Evolutionary conservation across 306 rosid species (phyloP).

Genomic region (Glycine latifolia): DNA sequence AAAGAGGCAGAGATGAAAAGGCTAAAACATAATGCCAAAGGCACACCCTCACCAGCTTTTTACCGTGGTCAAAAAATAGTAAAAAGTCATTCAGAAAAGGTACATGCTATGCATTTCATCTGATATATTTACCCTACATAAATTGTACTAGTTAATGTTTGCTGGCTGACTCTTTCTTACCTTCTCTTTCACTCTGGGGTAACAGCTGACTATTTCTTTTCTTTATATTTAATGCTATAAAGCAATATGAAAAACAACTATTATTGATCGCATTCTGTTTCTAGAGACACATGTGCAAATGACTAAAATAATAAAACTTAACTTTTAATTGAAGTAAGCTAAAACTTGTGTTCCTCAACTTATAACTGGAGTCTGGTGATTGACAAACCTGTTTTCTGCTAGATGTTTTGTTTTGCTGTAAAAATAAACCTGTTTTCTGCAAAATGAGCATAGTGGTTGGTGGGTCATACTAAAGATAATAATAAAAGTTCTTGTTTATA

Average conservation of each 20-base stretch:
- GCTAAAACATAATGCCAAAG: conserved; percentile 61
- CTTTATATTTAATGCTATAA: conserved; percentile 24
- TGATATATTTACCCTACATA: conserved; percentile 6
- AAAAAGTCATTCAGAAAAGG: conserved; percentile 64
- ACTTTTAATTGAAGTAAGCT: conserved; percentile 32
- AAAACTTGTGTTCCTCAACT: conserved; percentile 43
- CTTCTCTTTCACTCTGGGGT: neutral
- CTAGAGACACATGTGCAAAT: conserved; percentile 25
- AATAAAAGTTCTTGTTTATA: conserved; percentile 33
- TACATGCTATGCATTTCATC: conserved; percentile 34
- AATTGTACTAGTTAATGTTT: neutral
- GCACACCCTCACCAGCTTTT: conserved; percentile 62
- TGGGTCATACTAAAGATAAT: conserved; percentile 48
- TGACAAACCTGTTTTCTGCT: neutral
- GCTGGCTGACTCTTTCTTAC: neutral
- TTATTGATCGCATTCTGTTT: conserved; percentile 29
- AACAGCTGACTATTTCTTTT: neutral
- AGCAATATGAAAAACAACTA: conserved; percentile 19
- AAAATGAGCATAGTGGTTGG: conserved; percentile 41
- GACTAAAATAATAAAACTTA: conserved; percentile 25
- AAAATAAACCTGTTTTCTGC: conserved; percentile 29
- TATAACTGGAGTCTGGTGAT: neutral
- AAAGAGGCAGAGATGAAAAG: conserved; percentile 62
- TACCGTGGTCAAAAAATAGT: conserved; percentile 56
- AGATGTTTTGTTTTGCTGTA: conserved; percentile 40